Conservation (phyloP, 345 rosid species). For the Salix suchowensis region DNA sequence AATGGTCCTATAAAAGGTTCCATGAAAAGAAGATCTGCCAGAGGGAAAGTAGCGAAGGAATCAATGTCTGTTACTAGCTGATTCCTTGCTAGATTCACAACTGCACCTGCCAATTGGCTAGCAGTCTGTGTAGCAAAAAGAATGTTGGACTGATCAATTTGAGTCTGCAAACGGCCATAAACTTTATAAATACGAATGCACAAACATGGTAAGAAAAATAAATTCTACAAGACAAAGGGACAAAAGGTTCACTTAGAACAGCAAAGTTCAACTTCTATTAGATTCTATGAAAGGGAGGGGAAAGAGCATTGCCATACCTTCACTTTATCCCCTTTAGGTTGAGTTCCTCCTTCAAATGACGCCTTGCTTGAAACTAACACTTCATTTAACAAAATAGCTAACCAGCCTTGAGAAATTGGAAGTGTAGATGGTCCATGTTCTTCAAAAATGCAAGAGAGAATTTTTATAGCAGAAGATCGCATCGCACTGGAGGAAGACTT, state of each 20-base stretch:
- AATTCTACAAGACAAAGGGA: background rate
- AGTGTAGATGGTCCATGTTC: constrained; percentile 67
- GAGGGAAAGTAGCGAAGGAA: constrained; percentile 51
- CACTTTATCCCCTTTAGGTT: constrained; percentile 53
- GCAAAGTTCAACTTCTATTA: background rate
- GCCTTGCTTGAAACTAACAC: constrained; percentile 49
- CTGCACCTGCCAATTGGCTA: constrained; percentile 72
- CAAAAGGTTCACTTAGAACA: background rate
- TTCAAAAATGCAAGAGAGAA: constrained; percentile 79
- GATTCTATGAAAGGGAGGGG: background rate
- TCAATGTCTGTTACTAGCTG: constrained; percentile 44
- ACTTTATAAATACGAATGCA: constrained; percentile 5
- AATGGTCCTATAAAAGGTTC: constrained; percentile 72
- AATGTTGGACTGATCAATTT: constrained; percentile 72
- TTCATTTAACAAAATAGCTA: constrained; percentile 67
- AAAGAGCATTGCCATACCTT: constrained; percentile 46
- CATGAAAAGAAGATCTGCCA: constrained; percentile 78
- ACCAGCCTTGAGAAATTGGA: constrained; percentile 94
- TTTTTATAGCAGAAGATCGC: constrained; percentile 65
- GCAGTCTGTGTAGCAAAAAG: constrained; percentile 57
- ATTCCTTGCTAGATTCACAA: constrained; percentile 70
- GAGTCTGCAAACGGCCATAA: constrained; percentile 46
- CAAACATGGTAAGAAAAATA: constrained; percentile 3
- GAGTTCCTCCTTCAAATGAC: constrained; percentile 49
- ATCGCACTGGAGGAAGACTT: constrained; percentile 52